Conservation (phyloP, 495 filamentous ascomycete species). For the Daldinia childiae region DNA sequence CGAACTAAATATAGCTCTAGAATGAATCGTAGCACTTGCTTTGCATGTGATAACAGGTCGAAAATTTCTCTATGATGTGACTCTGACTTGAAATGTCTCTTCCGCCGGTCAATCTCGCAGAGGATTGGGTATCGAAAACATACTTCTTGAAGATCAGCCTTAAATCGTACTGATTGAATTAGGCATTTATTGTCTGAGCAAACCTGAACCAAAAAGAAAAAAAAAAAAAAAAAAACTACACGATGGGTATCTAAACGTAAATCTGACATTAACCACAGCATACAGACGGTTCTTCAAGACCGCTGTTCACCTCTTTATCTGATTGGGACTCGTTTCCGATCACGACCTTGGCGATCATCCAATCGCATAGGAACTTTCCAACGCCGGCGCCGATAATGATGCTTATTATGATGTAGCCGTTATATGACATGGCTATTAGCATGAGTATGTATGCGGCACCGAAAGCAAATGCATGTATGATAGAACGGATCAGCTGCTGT, state of each 20-base stretch:
- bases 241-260: conserved; percentile 34
- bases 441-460: conserved; percentile 67
- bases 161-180: background rate
- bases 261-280: conserved; percentile 42
- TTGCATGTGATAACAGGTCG: background rate
- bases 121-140: background rate
- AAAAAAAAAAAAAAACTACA: too few relatives aligned
- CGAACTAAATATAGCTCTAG: background rate
- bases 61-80: background rate
- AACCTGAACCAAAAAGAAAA: conserved; percentile 4
- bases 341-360: conserved; percentile 45
- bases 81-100: background rate
- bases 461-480: conserved; percentile 61
- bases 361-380: conserved; percentile 58
- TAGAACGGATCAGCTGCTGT: conserved; percentile 59
- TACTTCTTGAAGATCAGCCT: background rate
- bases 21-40: background rate
- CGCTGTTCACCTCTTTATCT: conserved; percentile 12
- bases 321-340: conserved; percentile 22
- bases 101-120: background rate
- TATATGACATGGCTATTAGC: conserved; percentile 65
- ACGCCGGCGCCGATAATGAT: conserved; percentile 63
- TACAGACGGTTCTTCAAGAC: conserved; percentile 41
- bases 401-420: conserved; percentile 66
- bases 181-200: conserved; percentile 1